These are phyloP conservation scores for Diphasiastrum complanatum DNA, from an alignment of 83 land plant species.

Conservation along the genomic window DNA sequence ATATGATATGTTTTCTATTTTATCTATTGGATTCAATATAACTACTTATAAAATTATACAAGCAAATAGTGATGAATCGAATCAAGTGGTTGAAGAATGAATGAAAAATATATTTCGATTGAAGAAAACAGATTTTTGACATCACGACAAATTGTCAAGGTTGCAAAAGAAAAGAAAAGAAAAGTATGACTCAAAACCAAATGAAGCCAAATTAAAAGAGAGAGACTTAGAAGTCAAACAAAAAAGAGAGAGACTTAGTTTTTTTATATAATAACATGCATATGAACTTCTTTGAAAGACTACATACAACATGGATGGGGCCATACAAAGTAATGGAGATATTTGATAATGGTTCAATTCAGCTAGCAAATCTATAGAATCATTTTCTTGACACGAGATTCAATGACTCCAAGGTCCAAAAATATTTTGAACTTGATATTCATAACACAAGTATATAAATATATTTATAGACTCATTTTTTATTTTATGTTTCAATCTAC, in stretches of 20 bases:
- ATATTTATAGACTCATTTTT: too few relatives aligned
- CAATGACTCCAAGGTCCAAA: too few relatives aligned
- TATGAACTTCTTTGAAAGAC: neutral
- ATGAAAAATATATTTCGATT: neutral
- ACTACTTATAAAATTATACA: too few relatives aligned
- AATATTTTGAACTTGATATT: too few relatives aligned
- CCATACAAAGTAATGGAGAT: slow-evolving; percentile 7
- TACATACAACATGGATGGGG: neutral
- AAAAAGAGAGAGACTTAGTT: neutral
- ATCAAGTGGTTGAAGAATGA: too few relatives aligned
- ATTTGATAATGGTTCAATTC: slow-evolving; percentile 9
- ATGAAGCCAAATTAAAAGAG: neutral
- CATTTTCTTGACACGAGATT: too few relatives aligned
- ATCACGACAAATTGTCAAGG: neutral
- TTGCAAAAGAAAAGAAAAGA: neutral
- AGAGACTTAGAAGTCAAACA: neutral
- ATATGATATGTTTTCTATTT: neutral
- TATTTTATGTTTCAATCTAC: too few relatives aligned
- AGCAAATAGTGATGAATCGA: too few relatives aligned
- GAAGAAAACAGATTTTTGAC: neutral
- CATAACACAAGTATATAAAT: too few relatives aligned
- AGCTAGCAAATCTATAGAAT: neutral
- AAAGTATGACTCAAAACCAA: neutral
- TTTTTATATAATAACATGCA: neutral
- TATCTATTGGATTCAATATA: neutral